Evolutionary conservation across 148 eudicot genomes (phyloP), one percentile per base, ranked within the genome.

Genomic region (Hydrangea macrophylla): DNA sequence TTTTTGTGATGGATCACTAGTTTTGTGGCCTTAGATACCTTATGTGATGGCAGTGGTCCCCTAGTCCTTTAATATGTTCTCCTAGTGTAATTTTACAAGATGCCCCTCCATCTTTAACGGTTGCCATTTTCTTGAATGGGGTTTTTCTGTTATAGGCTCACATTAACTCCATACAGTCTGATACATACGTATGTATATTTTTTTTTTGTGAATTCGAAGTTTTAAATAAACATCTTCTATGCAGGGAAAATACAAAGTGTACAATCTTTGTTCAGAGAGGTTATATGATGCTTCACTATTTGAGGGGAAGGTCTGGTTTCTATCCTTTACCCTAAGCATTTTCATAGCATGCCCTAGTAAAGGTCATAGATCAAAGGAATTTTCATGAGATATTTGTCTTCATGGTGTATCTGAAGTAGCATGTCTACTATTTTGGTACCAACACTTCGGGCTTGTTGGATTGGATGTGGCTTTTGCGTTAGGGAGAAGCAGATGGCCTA

Each of bases 241-340:
- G 85, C 86, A 93, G 98, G 96, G 88, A 30, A 90, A 81, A 71
- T 93, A 88, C 83, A 93, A 93, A 86, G 96, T 93, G 10, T 93
- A 90, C 84, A 88, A 93, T 81, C 90, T 93, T 76, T 93, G 98
- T 73, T 88, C 96, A 31, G 98, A 93, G 84, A 83, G 98, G 70
- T 35, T 93, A 73, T 93, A 93, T 64, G 92, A 93, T 77, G 95
- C 90, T 50, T 85, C 96, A 76, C 85, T 90, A 42, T 93, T 93
- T 79, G 84, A 84, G 62, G 98, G 98, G 65, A 90, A 93, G 98
- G 98, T 93, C 42, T 50, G 76, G 53, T 66, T 44, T 74, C 61
- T 28, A 57, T 58, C 35, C 70, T 62, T 67, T 28, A 28, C 33
- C 53, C 62, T 62, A 15, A 23, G 31, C 17, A 58, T 30, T 65